phyloP scores from a whole-genome alignment of 768 basidiomycete species.

The Termitomyces sp. region DNA sequence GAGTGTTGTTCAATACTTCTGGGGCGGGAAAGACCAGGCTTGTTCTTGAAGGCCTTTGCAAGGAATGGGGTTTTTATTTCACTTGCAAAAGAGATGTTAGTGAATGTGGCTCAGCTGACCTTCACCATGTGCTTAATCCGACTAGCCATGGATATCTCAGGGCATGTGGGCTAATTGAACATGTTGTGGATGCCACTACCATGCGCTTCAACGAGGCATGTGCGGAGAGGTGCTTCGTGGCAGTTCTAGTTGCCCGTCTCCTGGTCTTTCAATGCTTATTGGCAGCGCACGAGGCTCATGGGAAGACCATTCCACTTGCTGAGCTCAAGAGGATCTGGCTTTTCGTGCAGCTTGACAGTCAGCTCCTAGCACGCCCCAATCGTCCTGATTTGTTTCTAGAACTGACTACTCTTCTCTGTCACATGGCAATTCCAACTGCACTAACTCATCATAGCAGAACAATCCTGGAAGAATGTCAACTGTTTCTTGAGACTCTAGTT shows the following conservation, averaged over 20 bases:
- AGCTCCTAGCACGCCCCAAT: not conserved
- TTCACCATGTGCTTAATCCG: not conserved
- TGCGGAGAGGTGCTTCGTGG: not conserved
- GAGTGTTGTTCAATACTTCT: not conserved
- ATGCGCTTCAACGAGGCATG: not conserved
- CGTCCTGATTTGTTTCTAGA: not conserved
- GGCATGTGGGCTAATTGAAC: not conserved
- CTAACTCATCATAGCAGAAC: not conserved
- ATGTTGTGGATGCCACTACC: not conserved
- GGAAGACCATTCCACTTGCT: not conserved
- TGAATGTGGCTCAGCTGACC: conserved; percentile 2
- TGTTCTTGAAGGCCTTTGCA: conserved; percentile 1
- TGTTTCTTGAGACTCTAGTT: not conserved
- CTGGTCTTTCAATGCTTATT: not conserved
- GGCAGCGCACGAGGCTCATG: not conserved
- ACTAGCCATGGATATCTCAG: not conserved
- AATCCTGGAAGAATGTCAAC: not conserved
- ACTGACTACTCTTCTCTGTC: not conserved
- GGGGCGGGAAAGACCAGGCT: not conserved
- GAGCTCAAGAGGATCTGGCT: not conserved
- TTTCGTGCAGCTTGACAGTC: not conserved
- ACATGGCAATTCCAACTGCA: not conserved
- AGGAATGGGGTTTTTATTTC: not conserved
- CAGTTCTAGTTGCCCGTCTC: not conserved
- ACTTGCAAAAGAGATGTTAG: not conserved